Conservation (phyloP, 371 early-diverging fungal species). For the Rhizopus arrhizus region DNA sequence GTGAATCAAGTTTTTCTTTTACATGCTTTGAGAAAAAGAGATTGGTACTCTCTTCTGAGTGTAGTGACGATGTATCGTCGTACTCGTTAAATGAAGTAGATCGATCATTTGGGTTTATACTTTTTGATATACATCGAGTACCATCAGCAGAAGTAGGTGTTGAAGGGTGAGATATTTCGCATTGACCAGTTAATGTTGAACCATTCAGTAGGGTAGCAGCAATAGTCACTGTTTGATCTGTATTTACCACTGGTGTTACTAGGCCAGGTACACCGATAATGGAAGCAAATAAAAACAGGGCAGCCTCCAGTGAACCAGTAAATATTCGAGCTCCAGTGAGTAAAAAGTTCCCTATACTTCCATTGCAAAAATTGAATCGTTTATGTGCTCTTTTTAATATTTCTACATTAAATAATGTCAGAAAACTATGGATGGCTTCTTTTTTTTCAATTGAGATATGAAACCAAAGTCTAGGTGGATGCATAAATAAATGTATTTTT, state of each 20-base stretch:
- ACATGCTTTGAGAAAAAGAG: conserved; percentile 58
- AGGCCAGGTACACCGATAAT: conserved; percentile 65
- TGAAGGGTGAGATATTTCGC: conserved; percentile 71
- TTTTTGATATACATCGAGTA: conserved; percentile 46
- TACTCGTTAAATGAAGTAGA: neutral
- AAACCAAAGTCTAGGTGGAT: conserved; percentile 51
- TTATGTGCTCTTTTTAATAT: conserved; percentile 66
- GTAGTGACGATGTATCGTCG: neutral
- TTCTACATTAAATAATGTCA: conserved; percentile 68
- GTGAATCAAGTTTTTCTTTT: conserved; percentile 45
- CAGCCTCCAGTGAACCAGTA: conserved; percentile 71
- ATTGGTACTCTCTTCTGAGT: conserved; percentile 34
- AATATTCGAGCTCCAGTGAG: conserved; percentile 74
- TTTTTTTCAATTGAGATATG: conserved; percentile 62
- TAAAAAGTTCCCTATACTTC: conserved; percentile 77
- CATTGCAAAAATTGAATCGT: conserved; percentile 75
- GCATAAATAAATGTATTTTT: neutral
- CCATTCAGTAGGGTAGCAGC: conserved; percentile 65
- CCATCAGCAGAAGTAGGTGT: neutral
- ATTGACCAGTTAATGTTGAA: conserved; percentile 62
- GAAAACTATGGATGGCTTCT: conserved; percentile 74
- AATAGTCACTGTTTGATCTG: conserved; percentile 66
- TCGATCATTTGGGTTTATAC: too few species aligned
- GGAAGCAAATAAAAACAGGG: conserved; percentile 68
- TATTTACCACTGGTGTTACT: conserved; percentile 69